Evolutionary conservation across 768 basidiomycete genomes (phyloP).

Genomic region (Leccinum broughii): DNA sequence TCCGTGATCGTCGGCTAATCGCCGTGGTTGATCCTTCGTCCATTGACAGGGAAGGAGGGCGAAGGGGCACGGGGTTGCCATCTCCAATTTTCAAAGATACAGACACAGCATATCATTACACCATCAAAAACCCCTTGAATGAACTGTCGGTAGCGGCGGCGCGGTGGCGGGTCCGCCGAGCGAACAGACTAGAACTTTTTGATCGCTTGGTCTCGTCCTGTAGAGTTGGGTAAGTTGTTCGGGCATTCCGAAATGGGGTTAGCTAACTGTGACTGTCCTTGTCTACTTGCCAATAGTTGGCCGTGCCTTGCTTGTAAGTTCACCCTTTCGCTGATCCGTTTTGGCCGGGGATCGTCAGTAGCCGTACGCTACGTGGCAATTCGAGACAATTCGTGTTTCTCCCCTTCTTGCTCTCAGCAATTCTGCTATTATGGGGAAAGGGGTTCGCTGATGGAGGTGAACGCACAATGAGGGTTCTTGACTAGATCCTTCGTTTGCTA

Average conservation of each 20-base stretch:
- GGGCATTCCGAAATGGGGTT: not conserved
- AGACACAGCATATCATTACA: not conserved
- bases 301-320: no score
- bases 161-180: not conserved
- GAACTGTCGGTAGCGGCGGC: not conserved
- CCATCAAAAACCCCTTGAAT: not conserved
- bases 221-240: not conserved
- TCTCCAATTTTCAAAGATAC: not conserved
- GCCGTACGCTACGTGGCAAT: not conserved
- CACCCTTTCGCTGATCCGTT: not conserved
- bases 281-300: not conserved
- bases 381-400: not conserved
- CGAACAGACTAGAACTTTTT: not conserved
- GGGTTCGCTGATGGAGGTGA: not conserved
- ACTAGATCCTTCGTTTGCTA: not conserved
- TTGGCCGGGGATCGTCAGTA: not conserved
- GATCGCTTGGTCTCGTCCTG: not conserved
- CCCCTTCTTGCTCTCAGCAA: not conserved
- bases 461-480: not conserved
- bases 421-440: not conserved
- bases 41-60: not conserved
- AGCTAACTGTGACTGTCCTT: not conserved
- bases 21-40: not conserved
- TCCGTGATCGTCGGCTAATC: not conserved
- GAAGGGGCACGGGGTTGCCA: not conserved